A percentile compares a stretch with the other conserved stretches of the same genome.
Evolutionary conservation across 108 stramenopile genomes (phyloP).

Genomic region (Skeletonema costatum): DNA sequence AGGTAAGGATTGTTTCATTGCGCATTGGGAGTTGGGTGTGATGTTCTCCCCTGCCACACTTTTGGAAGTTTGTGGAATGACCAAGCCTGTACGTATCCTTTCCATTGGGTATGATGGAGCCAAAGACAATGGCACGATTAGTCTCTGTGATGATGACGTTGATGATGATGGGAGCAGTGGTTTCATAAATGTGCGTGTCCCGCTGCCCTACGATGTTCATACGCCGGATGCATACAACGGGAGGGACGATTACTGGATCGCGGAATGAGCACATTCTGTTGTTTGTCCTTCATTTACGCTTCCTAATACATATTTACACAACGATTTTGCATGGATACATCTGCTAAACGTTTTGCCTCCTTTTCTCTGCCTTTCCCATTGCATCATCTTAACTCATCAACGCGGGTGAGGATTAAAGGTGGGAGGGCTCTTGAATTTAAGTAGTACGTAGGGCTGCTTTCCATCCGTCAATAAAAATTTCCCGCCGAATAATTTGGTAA

Average conservation of each 20-base stretch:
- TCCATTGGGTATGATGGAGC: neutral
- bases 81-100: slow-evolving; percentile 1
- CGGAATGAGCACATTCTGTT: neutral
- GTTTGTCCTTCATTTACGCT: no score
- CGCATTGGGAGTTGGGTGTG: slow-evolving; percentile 82
- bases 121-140: neutral
- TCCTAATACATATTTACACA: no score
- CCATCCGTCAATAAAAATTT: no score
- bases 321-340: no score
- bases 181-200: neutral
- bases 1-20: slow-evolving; percentile 37
- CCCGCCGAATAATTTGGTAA: no score
- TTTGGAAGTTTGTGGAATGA: neutral
- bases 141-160: neutral
- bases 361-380: no score
- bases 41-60: slow-evolving; percentile 60
- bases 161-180: neutral
- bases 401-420: no score
- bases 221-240: neutral
- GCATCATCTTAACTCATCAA: no score
- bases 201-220: neutral
- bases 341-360: no score
- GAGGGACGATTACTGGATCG: neutral
- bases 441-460: no score
- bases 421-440: no score